Base-by-base conservation (phyloP, 1,284 basidiomycete species). In the Meira nashicola region DNA sequence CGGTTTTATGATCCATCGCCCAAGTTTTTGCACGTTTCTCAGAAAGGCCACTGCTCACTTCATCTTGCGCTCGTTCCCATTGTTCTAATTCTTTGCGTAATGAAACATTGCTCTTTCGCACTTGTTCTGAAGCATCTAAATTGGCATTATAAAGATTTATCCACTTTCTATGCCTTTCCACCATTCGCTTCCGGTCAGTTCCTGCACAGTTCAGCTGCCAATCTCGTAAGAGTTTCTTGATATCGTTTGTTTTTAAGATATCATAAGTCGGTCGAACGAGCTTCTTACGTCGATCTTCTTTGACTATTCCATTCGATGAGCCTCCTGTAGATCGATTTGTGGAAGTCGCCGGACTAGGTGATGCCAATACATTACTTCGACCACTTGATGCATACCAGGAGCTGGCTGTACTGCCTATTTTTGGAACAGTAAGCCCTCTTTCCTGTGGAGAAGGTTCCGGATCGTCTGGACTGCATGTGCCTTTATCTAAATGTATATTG, bases 131-230 rank as follows among this genome's bases (percentile, higher is more conserved):
- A 10, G 74, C 69, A 50, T 77, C 74, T 11, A 77, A 63, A 39
- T 77, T 77, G 40, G 70, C 73, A 53, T 77, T 77, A 59, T 65
- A 77, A 19, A 75, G 53, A 54, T 74, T 75, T 55, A 77, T 57
- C 73, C 73, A 77, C 28, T 75, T 71, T 1, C 71, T 64, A 46
- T 75, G 73, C 1, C 74, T 58, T 47, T 74, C 70, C 8, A 69
- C 54, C 39, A 74, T 39, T 33, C 28, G 3, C 38, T 59, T 63
- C 23, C 72, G 71, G 6, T 61, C 62, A 17, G 58, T 55, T 6
- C 74, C 74, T 8, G 59, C 46, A 2, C 63, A 63, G 2, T 70
- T 58, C 0, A 77, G 58, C 6, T 62, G 58, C 14, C 59, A 54
- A 2, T 67, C 62, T 37, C 63, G 60, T 40, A 75, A 67, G 39